Percentiles rank a stretch among this genome's conserved stretches.
These are phyloP conservation scores for Sporothrix globosa DNA, from an alignment of 2,329 filamentous ascomycete species.

Conservation along the genomic window DNA sequence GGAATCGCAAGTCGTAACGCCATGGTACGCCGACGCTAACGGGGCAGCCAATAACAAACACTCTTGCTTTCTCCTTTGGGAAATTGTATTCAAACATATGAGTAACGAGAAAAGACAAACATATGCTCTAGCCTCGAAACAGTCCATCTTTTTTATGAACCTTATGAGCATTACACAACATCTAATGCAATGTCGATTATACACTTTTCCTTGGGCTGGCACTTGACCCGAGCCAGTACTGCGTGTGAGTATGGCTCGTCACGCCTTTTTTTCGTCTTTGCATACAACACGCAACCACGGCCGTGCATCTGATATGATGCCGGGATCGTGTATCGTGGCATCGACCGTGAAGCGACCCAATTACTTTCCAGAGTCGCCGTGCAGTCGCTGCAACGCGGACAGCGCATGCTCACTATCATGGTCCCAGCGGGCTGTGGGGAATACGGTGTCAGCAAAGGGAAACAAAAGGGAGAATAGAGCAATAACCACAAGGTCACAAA, in stretches of 20 bases:
- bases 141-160: not conserved
- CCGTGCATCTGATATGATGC: not conserved
- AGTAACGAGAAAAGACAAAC: not conserved
- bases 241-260: not conserved
- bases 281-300: not conserved
- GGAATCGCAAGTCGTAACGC: not conserved
- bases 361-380: conserved; percentile 25
- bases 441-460: not conserved
- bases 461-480: no score
- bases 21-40: not conserved
- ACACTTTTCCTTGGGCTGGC: not conserved
- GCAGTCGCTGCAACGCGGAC: not conserved
- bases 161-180: not conserved
- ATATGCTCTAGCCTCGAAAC: not conserved
- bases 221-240: not conserved
- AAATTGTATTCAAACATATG: not conserved
- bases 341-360: conserved; percentile 2
- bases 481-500: conserved; percentile 8
- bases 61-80: not conserved
- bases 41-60: not conserved
- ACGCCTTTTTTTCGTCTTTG: not conserved
- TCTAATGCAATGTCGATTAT: not conserved
- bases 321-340: not conserved
- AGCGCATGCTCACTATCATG: not conserved
- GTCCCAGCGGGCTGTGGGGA: conserved; percentile 16